Evolutionary conservation across 257 asterid species (phyloP), one percentile per base, ranked within the genome.

Genomic region (Nicotiana tomentosiformis): DNA sequence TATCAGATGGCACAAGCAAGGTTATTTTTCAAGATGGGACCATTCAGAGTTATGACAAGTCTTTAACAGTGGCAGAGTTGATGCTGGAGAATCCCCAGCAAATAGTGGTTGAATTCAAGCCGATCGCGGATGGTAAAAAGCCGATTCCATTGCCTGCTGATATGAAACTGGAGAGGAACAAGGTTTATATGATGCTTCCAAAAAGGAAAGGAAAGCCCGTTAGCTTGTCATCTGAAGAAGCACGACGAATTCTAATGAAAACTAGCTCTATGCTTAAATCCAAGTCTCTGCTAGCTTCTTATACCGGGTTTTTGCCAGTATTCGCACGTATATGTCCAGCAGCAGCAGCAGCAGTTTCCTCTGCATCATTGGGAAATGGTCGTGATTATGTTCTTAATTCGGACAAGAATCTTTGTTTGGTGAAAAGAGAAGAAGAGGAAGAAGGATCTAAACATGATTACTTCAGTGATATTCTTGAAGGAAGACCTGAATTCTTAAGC

Each of bases 71-170:
- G 1, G 99, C 95, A 37, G 98, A 95, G 81, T 91, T 95, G 77
- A 93, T 95, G 98, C 88, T 93, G 55, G 97, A 95, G 17, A 84
- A 95, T 80, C 98, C 97, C 0, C 96, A 85, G 29, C 90, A 95
- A 39, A 88, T 90, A 70, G 98, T 95, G 72, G 95, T 91, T 4
- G 99, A 95, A 51, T 84, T 93, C 56, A 87, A 86, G 67, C 78
- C 85, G 12, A 82, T 83, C 7, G 16, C 60, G 2, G 62, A 46
- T 23, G 92, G 90, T 0, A 79, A 83, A 51, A 90, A 80, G 77
- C 88, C 90, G 1, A 60, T 86, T 2, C 97, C 98, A 2, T 82
- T 95, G 77, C 98, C 98, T 9, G 97, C 98, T 0, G 97, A 95
- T 78, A 90, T 86, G 56, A 85, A 82, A 66, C 91, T 95, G 67